Base-by-base conservation (phyloP, 129 eudicot species). In the Sambucus nigra region DNA sequence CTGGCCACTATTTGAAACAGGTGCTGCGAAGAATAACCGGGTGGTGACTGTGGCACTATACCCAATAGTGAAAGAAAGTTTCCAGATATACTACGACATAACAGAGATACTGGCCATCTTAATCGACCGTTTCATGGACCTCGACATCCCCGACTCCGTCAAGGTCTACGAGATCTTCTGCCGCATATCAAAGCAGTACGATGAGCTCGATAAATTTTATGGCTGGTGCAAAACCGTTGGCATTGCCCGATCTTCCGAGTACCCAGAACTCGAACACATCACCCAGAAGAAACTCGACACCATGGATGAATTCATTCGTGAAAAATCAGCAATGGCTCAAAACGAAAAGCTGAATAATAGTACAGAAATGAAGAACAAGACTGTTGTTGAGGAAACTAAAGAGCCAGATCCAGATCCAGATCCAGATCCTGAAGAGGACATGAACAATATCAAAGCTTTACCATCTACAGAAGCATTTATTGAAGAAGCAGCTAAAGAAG, bases 1-100 rank as follows among this genome's bases (percentile, higher is more conserved):
- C n/a, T n/a, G n/a, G n/a, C n/a, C n/a, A n/a, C n/a, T n/a, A n/a
- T n/a, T n/a, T n/a, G n/a, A 7, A 2, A 35, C 13, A 35, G 42
- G 42, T 35, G 12, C 42, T 7, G 70, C 80, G 38, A 50, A 35
- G 60, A 55, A 39, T 25, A 64, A 52, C 18, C 64, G 68, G 32
- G 26, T 78, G 55, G 70, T 73, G 14, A 51, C 42, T 19, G 51
- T 51, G 22, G 68, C 71, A 4, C 53, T 78, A 3, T 65, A 66
- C 20, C 68, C 63, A 5, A 41, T 73, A 6, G 77, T 78, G 50
- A 53, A 53, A 53, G 85, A 69, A 25, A 78, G 85, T 38, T 73
- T 78, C 25, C 32, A 56, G 44, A 53, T 78, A 2, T 78, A 78
- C 38, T 26, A 50, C 23, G 80, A 73, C 45, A 70, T 73, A 13